Evolutionary conservation across 179 eudicot genomes (phyloP), one percentile per base, ranked within the genome.

Genomic region (Silene coronaria): DNA sequence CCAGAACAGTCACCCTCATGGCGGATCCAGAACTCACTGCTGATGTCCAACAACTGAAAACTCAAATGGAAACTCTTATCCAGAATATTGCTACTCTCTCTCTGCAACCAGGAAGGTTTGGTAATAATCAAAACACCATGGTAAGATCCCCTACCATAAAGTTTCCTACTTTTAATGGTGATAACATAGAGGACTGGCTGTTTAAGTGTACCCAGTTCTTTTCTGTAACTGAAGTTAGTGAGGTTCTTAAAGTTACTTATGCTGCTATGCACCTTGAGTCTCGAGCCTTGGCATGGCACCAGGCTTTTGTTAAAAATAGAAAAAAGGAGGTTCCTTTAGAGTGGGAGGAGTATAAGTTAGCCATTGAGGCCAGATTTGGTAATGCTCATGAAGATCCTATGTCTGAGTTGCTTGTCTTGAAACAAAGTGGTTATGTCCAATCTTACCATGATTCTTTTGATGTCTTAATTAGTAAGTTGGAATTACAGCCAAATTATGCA

Each of bases 311-410:
- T 2, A 48, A 57, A 24, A 16, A 14, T 23, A 53, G 60, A 16
- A 16, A 3, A 10, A 11, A n/a, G n/a, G 3, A 4, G 9, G 11
- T 13, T 2, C 17, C 74, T 1, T 55, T 63, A 19, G 0, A 19
- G 0, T 76, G 74, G 68, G 67, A 14, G 8, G 55, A 22, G 0
- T 76, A 67, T 58, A 46, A 17, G 0, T 0, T 0, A 0, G 57
- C 27, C 5, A 14, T 76, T 0, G 23, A 17, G 0, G 23, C 19
- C 6, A 7, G 67, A 3, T 69, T 76, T 68, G 73, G 73, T 0
- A 30, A 67, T 10, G 0, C 12, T 5, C 59, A 26, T 67, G 73
- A 67, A 10, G 78, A 76, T 3, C 79, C 79, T 0, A 69, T 67
- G 73, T 11, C 58, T 14, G 59, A 76, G 0, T 3, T 67, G 0